Evolutionary conservation across 768 basidiomycete genomes (phyloP).

Genomic region (Gymnopilus junonius): DNA sequence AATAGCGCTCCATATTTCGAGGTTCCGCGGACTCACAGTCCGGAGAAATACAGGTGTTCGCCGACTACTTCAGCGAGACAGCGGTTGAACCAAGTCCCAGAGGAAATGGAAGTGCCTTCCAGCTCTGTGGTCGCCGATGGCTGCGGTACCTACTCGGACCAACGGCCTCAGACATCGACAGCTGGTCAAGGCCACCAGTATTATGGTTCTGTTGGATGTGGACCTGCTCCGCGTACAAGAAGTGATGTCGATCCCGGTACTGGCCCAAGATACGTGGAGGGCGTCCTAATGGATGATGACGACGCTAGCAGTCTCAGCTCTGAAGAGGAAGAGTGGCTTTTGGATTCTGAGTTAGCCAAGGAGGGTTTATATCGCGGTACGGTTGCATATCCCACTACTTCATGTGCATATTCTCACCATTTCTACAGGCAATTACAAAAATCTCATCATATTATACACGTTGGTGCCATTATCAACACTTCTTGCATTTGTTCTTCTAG

Average conservation of each 20-base stretch:
- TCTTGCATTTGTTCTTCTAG: constrained; percentile 52
- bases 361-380: constrained; percentile 38
- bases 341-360: constrained; percentile 36
- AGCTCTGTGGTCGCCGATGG: background rate
- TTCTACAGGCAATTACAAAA: constrained; percentile 62
- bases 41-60: constrained; percentile 23
- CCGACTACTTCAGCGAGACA: constrained; percentile 15
- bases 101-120: constrained; percentile 24
- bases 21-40: constrained; percentile 16
- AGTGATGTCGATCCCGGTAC: background rate
- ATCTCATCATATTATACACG: constrained; percentile 57
- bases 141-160: background rate
- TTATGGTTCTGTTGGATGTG: constrained; percentile 22
- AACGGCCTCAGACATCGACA: background rate
- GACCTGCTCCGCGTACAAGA: background rate
- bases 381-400: background rate
- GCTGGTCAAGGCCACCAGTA: constrained; percentile 4
- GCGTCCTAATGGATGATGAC: constrained; percentile 18
- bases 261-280: constrained; percentile 4
- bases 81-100: constrained; percentile 25
- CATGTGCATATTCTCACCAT: constrained; percentile 12
- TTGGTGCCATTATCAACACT: constrained; percentile 61
- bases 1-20: background rate
- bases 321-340: constrained; percentile 38
- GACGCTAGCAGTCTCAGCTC: constrained; percentile 30